Evolutionary conservation across 2,329 filamentous ascomycete species (phyloP), one percentile per base, ranked within the genome.

Genomic region (Xylaria sp.): DNA sequence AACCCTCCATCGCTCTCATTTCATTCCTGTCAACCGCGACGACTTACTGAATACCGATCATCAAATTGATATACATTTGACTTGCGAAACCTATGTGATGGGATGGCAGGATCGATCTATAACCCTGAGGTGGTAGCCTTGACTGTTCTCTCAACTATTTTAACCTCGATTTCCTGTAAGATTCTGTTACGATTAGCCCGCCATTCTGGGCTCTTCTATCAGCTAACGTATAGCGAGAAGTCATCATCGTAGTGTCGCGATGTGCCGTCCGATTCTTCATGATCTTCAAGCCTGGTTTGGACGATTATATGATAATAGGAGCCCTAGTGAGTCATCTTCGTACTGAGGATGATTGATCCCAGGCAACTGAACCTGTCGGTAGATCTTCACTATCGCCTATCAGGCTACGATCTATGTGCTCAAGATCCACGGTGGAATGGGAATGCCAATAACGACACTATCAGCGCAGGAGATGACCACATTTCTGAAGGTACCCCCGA

Each of bases 271-370:
- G 75, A 18, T 75, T 75, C 55, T n/a, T 69, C 12, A 41, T 70
- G 20, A 64, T 76, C 8, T 71, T 69, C 50, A 73, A 72, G 20
- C 39, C 70, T 1, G 70, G 72, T 0, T 52, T 72, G 64, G 75
- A 76, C 31, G 75, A 76, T 50, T 75, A 69, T 37, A 74, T 76
- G 74, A 70, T 73, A 28, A 55, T 75, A 55, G 68, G 69, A 5
- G 72, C 70, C 51, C 28, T 76, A 20, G 73, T 75, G 69, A 9
- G 68, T 60, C 18, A 55, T 13, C 41, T 37, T 37, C 5, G 28
- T 23, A 13, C 13, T 44, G 51, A 46, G 18, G 50, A 13, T n/a
- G 15, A 13, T 18, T 23, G 39, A 63, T 5, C 23, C 1, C 46
- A 10, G 18, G n/a, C 46, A 1, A n/a, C 64, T 55, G 9, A 34